These are phyloP conservation scores for Leptosphaerulina australis DNA, from an alignment of 2,329 filamentous ascomycete species.

Conservation along the genomic window DNA sequence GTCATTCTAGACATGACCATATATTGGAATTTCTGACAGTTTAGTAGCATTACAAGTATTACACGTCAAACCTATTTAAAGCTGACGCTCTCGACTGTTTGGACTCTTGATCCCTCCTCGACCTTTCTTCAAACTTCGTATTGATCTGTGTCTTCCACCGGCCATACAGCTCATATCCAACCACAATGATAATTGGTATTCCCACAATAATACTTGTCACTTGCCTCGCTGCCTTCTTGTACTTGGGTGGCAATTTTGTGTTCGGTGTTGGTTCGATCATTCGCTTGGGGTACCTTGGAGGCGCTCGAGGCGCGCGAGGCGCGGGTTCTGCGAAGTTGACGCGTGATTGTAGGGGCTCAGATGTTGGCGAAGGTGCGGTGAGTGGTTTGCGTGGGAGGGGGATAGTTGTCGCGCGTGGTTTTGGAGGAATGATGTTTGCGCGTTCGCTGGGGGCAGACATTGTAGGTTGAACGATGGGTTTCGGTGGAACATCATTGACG, in stretches of 20 bases:
- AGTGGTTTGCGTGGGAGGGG: slow-evolving; percentile 31
- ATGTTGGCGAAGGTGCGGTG: slow-evolving; percentile 21
- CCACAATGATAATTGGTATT: slow-evolving; percentile 43
- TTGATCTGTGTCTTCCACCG: slow-evolving; percentile 29
- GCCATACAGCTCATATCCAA: slow-evolving; percentile 41
- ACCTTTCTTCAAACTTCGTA: slow-evolving; percentile 23
- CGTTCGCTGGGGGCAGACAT: slow-evolving; percentile 10
- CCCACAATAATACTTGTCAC: slow-evolving; percentile 45
- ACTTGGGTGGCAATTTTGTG: slow-evolving; percentile 36
- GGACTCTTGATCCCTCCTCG: background rate
- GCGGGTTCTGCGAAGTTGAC: slow-evolving; percentile 13
- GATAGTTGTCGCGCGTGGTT: slow-evolving; percentile 29
- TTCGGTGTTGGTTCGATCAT: slow-evolving; percentile 32
- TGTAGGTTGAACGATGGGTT: slow-evolving; percentile 7
- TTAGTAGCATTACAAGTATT: background rate
- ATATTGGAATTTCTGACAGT: too few species aligned
- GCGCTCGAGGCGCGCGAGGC: slow-evolving; percentile 7
- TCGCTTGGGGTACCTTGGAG: slow-evolving; percentile 14
- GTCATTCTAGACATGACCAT: too few species aligned
- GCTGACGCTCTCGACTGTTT: slow-evolving; percentile 1
- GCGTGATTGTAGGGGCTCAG: slow-evolving; percentile 3
- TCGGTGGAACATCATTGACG: background rate
- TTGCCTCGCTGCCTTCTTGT: slow-evolving; percentile 39
- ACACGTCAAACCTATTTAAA: too few species aligned
- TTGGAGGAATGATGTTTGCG: slow-evolving; percentile 8